Conservation (phyloP, 306 rosid species). For the Benincasa hispida region DNA sequence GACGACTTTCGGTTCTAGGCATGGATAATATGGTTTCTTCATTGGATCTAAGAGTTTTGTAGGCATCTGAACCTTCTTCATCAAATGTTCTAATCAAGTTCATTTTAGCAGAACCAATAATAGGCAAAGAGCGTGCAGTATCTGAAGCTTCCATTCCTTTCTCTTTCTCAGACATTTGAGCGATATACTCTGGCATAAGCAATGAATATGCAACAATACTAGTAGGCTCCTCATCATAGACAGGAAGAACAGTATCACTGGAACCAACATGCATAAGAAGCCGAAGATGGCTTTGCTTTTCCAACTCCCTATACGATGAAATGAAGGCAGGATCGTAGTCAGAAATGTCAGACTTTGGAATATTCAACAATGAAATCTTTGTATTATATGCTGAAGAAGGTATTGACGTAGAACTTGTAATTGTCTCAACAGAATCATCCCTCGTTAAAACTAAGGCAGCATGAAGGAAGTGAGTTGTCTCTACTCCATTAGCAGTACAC, state of each 20-base stretch:
- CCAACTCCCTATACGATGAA: constrained; percentile 55
- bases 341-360: constrained; percentile 46
- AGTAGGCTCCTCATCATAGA: constrained; percentile 87
- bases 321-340: constrained; percentile 52
- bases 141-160: constrained; percentile 39
- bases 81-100: constrained; percentile 31
- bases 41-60: constrained; percentile 40
- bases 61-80: constrained; percentile 36
- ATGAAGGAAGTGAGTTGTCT: constrained; percentile 1
- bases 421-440: not conserved
- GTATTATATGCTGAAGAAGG: not conserved
- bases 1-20: constrained; percentile 55
- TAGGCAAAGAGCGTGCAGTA: constrained; percentile 15
- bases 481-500: not conserved
- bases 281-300: constrained; percentile 68
- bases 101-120: constrained; percentile 26
- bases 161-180: constrained; percentile 46
- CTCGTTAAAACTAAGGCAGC: not conserved
- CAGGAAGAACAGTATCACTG: constrained; percentile 69
- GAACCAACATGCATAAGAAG: constrained; percentile 61
- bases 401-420: not conserved
- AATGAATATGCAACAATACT: constrained; percentile 80
- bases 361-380: constrained; percentile 21
- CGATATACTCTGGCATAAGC: constrained; percentile 42
- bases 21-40: constrained; percentile 48